phyloP scores from a whole-genome alignment of 2,329 filamentous ascomycete genomes.

The Dryadomyces quercivorus region DNA sequence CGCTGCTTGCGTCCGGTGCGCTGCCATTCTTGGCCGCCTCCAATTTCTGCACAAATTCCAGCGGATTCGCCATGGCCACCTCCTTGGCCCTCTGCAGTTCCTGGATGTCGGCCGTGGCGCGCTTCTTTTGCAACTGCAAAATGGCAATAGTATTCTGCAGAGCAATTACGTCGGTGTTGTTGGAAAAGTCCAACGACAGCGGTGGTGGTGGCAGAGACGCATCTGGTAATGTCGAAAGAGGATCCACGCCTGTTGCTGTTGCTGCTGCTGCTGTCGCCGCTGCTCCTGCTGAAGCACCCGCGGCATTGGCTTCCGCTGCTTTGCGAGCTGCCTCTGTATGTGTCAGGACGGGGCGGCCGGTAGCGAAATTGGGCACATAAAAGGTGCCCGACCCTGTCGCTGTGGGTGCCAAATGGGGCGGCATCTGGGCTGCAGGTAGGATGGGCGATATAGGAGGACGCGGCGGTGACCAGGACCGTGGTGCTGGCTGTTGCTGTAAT shows the following conservation, averaged over 20 bases:
- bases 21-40: conserved; percentile 11
- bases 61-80: conserved; percentile 57
- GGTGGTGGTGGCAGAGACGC: conserved; percentile 30
- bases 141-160: conserved; percentile 76
- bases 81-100: conserved; percentile 57
- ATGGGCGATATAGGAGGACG: conserved; percentile 42
- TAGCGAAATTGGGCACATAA: conserved; percentile 11
- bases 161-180: conserved; percentile 78
- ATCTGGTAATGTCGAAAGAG: neutral
- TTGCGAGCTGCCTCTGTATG: conserved; percentile 8
- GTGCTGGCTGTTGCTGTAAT: conserved; percentile 2
- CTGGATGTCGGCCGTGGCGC: conserved; percentile 64
- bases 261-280: neutral
- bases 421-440: conserved; percentile 26
- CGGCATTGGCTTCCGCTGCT: conserved; percentile 2
- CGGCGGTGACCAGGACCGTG: conserved; percentile 30
- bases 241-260: no score
- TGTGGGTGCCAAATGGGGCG: conserved; percentile 22
- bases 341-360: conserved; percentile 9
- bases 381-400: conserved; percentile 16
- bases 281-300: neutral
- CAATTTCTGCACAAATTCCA: conserved; percentile 59
- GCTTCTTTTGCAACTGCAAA: conserved; percentile 72
- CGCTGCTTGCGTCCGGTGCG: conserved; percentile 10
- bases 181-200: conserved; percentile 42